Evolutionary conservation across 805 yeast genomes (phyloP).

Genomic region (Zygoascus biomembranicola): DNA sequence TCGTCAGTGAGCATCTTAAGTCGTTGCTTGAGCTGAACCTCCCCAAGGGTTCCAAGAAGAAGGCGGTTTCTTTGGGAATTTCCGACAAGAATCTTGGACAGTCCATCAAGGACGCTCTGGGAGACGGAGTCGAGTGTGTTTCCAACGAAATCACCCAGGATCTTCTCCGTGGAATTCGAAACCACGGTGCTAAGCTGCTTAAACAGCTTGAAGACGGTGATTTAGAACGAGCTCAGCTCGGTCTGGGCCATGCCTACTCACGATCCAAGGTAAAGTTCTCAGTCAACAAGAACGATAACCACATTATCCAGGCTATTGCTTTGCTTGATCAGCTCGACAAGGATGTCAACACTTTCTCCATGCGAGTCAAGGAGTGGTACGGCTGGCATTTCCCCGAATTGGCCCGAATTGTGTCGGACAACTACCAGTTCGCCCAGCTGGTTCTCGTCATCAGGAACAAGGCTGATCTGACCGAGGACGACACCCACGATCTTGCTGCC

Average conservation of each 20-base stretch:
- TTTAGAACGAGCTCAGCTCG: constrained; percentile 94
- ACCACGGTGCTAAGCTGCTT: constrained; percentile 78
- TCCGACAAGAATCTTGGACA: constrained; percentile 95
- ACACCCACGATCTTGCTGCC: constrained; percentile 82
- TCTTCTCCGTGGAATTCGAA: constrained; percentile 88
- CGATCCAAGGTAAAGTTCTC: constrained; percentile 98
- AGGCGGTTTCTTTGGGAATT: constrained; percentile 74
- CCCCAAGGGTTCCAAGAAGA: constrained; percentile 65
- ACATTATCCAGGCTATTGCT: constrained; percentile 97
- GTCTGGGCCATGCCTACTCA: constrained; percentile 98
- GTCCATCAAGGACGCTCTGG: constrained; percentile 85
- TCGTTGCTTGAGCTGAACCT: constrained; percentile 82
- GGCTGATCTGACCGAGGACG: constrained; percentile 46
- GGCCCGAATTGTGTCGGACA: constrained; percentile 85
- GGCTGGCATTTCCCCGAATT: constrained; percentile 99
- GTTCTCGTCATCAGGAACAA: constrained; percentile 82
- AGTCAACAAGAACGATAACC: constrained; percentile 98
- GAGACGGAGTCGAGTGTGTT: constrained; percentile 72
- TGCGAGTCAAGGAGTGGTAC: constrained; percentile 98
- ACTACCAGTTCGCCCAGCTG: constrained; percentile 76
- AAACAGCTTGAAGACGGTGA: constrained; percentile 93
- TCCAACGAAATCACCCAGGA: constrained; percentile 92
- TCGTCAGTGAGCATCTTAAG: constrained; percentile 86
- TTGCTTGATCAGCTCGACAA: constrained; percentile 94
- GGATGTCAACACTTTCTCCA: constrained; percentile 93